Evolutionary conservation across 2,329 filamentous ascomycete genomes (phyloP), one percentile per base, ranked within the genome.

Genomic region (Fusarium sp.): DNA sequence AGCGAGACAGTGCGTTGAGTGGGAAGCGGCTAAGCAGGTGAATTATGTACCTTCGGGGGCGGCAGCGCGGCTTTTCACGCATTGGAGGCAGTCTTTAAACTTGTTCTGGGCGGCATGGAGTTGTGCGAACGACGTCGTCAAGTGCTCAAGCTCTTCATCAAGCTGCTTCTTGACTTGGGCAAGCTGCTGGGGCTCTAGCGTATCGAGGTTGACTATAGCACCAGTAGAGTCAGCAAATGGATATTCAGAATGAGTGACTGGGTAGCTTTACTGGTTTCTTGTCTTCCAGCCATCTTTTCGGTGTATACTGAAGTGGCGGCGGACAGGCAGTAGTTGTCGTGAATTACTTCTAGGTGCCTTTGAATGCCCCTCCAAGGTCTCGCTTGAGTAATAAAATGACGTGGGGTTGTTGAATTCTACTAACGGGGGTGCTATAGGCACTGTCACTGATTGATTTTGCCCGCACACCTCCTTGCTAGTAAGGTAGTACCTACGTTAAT

Each of bases 151-250:
- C 84, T 99, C 96, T 78, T 96, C 92, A 82, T 97, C 95, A 74
- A 99, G 92, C 82, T 98, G 95, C 82, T 96, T 94, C 87, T 99
- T 98, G 76, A 99, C 92, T 77, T 94, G 91, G 75, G 90, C 92
- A 75, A 99, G 92, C 84, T 98, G 95, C 74, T 94, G 93, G 31
- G 92, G 87, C 77, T 92, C 93, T 78, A 99, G 92, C 69, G 89
- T 90, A 77, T 92, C 90, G 78, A 99, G 85, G 75, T 87, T 88
- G 74, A 90, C 88, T 89, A 74, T 8, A 39, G 16, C 31, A 39
- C 37, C 27, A 44, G 25, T 12, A 54, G 29, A 60, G 63, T 61
- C 25, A 73, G 63, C n/a, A 39, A 23, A 31, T 27, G 31, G 33
- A 31, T 12, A 35, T 16, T 29, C 31, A 16, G 19, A 25, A 21